Percentiles rank a stretch among this genome's conserved stretches.
Evolutionary conservation across 495 filamentous ascomycete species (phyloP).

Genomic region (Monascus purpureus): DNA sequence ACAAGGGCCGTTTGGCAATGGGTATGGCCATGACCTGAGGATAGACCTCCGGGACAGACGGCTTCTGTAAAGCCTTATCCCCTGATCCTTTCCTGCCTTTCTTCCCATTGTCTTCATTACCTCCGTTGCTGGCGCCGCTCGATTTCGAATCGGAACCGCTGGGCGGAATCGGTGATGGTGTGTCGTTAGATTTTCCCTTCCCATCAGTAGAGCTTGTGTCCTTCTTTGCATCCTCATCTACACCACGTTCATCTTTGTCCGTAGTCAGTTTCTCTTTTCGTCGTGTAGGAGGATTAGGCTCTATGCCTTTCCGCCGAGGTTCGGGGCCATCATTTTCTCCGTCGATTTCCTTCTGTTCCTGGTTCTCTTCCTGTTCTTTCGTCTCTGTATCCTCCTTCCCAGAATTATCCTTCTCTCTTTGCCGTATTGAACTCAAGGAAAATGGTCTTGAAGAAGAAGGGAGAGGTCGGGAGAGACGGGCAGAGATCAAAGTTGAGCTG

Average conservation of each 20-base stretch:
- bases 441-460: slow-evolving; percentile 24
- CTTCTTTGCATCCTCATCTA: slow-evolving; percentile 30
- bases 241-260: slow-evolving; percentile 25
- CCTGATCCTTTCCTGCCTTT: slow-evolving; percentile 50
- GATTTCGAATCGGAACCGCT: slow-evolving; percentile 32
- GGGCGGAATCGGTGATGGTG: slow-evolving; percentile 34
- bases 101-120: slow-evolving; percentile 37
- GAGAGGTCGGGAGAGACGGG: slow-evolving; percentile 15
- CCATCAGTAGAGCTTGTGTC: slow-evolving; percentile 20
- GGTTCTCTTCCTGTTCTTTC: slow-evolving; percentile 14
- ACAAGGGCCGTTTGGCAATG: slow-evolving; percentile 88
- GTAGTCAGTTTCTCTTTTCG: slow-evolving; percentile 23
- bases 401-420: slow-evolving; percentile 30
- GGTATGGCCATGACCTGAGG: slow-evolving; percentile 98
- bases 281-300: slow-evolving; percentile 14
- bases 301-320: slow-evolving; percentile 21
- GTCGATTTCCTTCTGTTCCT: slow-evolving; percentile 16
- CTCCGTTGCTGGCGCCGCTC: slow-evolving; percentile 31
- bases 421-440: slow-evolving; percentile 25
- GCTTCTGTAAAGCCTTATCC: slow-evolving; percentile 71
- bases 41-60: slow-evolving; percentile 83
- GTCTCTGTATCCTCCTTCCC: slow-evolving; percentile 23
- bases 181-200: slow-evolving; percentile 26
- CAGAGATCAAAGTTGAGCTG: slow-evolving; percentile 16
- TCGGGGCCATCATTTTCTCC: slow-evolving; percentile 22